Evolutionary conservation across 2,329 filamentous ascomycete species (phyloP), one percentile per base, ranked within the genome.

Genomic region (Penicillium sp.): DNA sequence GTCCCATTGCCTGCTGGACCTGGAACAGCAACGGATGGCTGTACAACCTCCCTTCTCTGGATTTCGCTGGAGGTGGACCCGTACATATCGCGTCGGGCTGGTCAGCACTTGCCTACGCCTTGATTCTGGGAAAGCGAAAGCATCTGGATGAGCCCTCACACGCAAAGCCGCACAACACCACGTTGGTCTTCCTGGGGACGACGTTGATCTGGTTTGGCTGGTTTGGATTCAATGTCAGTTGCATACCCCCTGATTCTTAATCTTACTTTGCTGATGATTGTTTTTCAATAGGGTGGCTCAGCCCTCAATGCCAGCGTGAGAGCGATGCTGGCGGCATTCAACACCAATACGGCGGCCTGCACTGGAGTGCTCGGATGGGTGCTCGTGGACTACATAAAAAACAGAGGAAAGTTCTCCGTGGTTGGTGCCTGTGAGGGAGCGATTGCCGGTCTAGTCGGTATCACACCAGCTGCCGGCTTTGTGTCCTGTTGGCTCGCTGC

Each of bases 11-110:
- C 32, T 86, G 84, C 67, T 87, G 84, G 78, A 87, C 84, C 31
- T 88, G 84, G 85, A 87, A 87, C 64, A 68, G 73, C 36, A 81
- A 80, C 47, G 84, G 84, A 32, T 88, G 84, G 83, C 74, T 86
- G 18, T 82, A 75, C 65, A 76, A 77, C 14, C 75, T 87, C 28
- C 81, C 81, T 33, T 78, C 81, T 17, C 77, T 86, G 52, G 84
- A 88, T 64, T 88, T 87, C 54, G 84, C 85, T 21, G 85, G 84
- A 30, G 84, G 83, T 31, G 84, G 83, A n/a, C 9, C 84, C 84
- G 84, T 88, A 14, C 84, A 88, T 66, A 84, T 88, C 57, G 78
- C 82, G 14, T 85, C 81, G 1, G 84, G 84, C 23, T 81, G 81
- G 42, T 80, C 82, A 14, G 84, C 84, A 8, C 76, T 88, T 28